Evolutionary conservation across 495 filamentous ascomycete species (phyloP).

Genomic region (Neurospora sp.): DNA sequence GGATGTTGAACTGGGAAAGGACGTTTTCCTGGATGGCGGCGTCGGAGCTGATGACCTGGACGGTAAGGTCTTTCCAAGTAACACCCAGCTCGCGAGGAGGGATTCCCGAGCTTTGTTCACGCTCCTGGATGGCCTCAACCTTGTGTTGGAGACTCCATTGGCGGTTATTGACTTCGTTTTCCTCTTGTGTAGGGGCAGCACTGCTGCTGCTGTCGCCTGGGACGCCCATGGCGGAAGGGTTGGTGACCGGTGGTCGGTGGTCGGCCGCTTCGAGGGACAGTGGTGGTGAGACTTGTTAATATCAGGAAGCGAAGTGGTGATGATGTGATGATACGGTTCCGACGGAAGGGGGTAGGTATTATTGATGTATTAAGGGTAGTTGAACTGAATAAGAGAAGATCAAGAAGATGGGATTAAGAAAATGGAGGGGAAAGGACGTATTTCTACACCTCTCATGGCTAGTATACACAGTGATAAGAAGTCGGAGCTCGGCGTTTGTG

Average conservation of each 20-base stretch:
- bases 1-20: conserved; percentile 48
- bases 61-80: conserved; percentile 51
- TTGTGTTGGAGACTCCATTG: conserved; percentile 36
- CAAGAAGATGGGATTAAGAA: background rate
- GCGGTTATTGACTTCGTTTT: background rate
- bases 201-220: conserved; percentile 14
- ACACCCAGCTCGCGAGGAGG: conserved; percentile 46
- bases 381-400: background rate
- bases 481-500: background rate
- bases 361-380: background rate
- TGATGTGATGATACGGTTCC: background rate
- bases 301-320: background rate
- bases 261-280: background rate
- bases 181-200: background rate
- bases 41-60: conserved; percentile 36
- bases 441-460: background rate
- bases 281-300: background rate
- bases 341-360: background rate
- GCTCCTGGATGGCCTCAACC: conserved; percentile 33
- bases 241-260: background rate
- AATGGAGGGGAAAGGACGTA: background rate
- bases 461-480: background rate
- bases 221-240: background rate
- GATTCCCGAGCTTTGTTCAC: conserved; percentile 36
- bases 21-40: conserved; percentile 36